Evolutionary conservation across 2,329 filamentous ascomycete genomes (phyloP), one percentile per base, ranked within the genome.

Genomic region (Scopulariopsis brevicaulis): DNA sequence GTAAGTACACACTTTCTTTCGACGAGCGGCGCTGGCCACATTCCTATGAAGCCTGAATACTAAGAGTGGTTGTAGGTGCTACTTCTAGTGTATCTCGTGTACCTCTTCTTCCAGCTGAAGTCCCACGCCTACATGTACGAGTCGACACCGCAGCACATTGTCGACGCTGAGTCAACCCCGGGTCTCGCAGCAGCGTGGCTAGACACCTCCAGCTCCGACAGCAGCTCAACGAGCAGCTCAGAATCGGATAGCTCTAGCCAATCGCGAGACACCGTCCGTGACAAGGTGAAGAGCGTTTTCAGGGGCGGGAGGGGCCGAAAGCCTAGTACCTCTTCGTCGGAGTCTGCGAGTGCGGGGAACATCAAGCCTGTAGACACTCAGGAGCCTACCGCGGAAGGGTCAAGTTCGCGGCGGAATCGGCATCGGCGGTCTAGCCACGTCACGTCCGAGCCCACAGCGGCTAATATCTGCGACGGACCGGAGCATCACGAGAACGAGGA

Each of bases 101-200:
- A 96, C 67, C 81, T 96, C 37, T 68, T 96, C 22, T 96, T 96
- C 72, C 91, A 96, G 74, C 82, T 96, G 60, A 95, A 95, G 72
- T 94, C 90, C 1, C 91, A 96, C 68, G 82, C 89, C 10, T 96
- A 95, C 73, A 85, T 96, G 76, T 96, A 96, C 65, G 88, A 91
- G 70, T 94, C 90, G 63, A 96, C 89, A 5, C 92, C 92, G 11
- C 91, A 96, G 72, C 86, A 92, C 64, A 87, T 95, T 60, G 94
- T 96, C 62, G 92, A 96, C 64, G 90, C 94, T 65, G 92, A 96
- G 69, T 86, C 90, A 0, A 87, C 90, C 53, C 92, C 92, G 24
- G 92, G 92, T 62, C 86, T 94, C 1, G 80, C 92, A 14, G 87
- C 88, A 20, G 87, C 88, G 35, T 89, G 93, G 72, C 80, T 96